Percentiles rank a stretch among this genome's conserved stretches.
Conservation (phyloP, 495 filamentous ascomycete genomes). For the Aspergillus olivimuriae region DNA sequence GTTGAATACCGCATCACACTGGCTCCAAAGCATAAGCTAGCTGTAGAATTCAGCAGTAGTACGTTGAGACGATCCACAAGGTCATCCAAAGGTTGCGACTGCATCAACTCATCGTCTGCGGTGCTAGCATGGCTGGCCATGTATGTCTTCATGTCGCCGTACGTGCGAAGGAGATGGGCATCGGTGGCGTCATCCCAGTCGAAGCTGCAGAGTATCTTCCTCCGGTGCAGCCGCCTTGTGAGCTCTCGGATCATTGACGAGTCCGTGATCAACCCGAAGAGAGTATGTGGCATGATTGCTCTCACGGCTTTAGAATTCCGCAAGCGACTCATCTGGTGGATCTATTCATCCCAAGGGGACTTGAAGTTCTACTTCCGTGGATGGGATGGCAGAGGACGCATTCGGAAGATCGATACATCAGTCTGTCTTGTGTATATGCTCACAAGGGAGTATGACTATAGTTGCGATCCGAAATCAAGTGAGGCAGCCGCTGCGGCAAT, state of each 20-base stretch:
- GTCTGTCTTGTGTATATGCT: slow-evolving; percentile 39
- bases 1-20: too few species aligned
- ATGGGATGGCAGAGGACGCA: slow-evolving; percentile 32
- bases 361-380: slow-evolving; percentile 37
- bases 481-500: slow-evolving; percentile 36
- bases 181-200: slow-evolving; percentile 31
- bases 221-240: slow-evolving; percentile 9
- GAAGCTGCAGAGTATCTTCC: slow-evolving; percentile 15
- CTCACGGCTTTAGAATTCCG: slow-evolving; percentile 27
- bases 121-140: slow-evolving; percentile 37
- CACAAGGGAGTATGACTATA: slow-evolving; percentile 39
- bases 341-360: slow-evolving; percentile 35
- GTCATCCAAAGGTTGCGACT: slow-evolving; percentile 19
- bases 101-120: slow-evolving; percentile 34
- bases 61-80: too few species aligned
- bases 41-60: too few species aligned
- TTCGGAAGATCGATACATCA: slow-evolving; percentile 30
- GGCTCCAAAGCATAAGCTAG: too few species aligned
- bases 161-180: slow-evolving; percentile 28
- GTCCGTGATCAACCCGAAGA: slow-evolving; percentile 34
- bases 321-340: slow-evolving; percentile 23
- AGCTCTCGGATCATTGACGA: slow-evolving; percentile 23
- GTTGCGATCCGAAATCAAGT: slow-evolving; percentile 31
- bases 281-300: slow-evolving; percentile 27
- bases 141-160: slow-evolving; percentile 35